Evolutionary conservation across 352 stramenopile genomes (phyloP).

Genomic region (Blastocystis sp.): DNA sequence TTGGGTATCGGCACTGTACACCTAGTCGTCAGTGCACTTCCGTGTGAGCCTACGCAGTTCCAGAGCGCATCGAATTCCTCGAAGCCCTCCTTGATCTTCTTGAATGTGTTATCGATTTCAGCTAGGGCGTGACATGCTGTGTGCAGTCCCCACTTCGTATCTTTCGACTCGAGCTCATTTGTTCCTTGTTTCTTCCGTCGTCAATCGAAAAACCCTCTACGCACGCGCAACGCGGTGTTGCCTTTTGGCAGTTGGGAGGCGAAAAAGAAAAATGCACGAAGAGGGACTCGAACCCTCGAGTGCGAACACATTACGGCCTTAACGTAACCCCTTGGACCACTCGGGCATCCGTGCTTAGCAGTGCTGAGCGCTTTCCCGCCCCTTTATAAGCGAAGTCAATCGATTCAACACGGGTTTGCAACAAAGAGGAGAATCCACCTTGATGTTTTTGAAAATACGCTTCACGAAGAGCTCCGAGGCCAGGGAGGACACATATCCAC

Average conservation of each 20-base stretch:
- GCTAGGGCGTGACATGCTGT: neutral
- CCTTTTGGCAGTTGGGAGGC: too few species aligned
- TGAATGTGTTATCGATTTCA: slow-evolving; percentile 60
- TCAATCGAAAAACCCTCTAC: too few species aligned
- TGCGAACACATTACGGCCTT: neutral
- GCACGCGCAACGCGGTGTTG: too few species aligned
- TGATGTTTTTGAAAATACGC: slow-evolving; percentile 90
- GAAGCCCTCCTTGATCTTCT: slow-evolving; percentile 64
- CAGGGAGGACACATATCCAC: slow-evolving; percentile 75
- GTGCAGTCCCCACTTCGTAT: neutral
- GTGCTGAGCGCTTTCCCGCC: neutral
- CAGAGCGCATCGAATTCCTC: slow-evolving; percentile 64
- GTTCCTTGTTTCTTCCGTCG: neutral
- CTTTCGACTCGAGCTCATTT: slow-evolving; percentile 57
- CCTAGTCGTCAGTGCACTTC: neutral
- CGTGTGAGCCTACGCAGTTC: slow-evolving; percentile 13
- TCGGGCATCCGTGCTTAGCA: neutral
- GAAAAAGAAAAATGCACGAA: neutral
- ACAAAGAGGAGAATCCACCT: slow-evolving; percentile 77
- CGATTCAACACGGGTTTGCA: too few species aligned
- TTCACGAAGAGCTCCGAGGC: slow-evolving; percentile 88
- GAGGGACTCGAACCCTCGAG: neutral
- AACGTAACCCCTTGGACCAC: neutral
- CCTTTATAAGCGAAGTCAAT: neutral
- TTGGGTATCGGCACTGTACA: slow-evolving; percentile 48